A percentile compares a stretch with the other conserved stretches of the same genome.
Conservation (phyloP, 352 stramenopile species). For the Hyaloperonospora brassicae region DNA sequence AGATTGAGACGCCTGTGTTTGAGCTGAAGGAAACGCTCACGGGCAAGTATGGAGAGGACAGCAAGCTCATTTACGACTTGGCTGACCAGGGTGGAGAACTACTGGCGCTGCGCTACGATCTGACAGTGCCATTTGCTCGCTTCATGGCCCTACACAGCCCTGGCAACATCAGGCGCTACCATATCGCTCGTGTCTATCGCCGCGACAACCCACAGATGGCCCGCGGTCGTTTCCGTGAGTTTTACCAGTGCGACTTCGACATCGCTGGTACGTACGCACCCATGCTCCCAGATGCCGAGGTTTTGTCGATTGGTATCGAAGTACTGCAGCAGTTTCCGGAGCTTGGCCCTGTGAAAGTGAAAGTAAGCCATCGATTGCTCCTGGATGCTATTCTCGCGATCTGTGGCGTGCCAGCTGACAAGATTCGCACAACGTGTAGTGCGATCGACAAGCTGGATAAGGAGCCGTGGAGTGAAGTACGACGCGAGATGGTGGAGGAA, state of each 20-base stretch:
- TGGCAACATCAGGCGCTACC: constrained; percentile 98
- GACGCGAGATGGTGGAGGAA: constrained; percentile 94
- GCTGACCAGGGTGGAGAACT: constrained; percentile 96
- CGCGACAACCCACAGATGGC: constrained; percentile 93
- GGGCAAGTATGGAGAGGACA: constrained; percentile 98
- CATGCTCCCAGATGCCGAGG: constrained; percentile 97
- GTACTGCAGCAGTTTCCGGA: constrained; percentile 81
- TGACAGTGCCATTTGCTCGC: constrained; percentile 97
- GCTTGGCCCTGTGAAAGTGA: constrained; percentile 91
- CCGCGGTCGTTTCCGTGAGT: constrained; percentile 95
- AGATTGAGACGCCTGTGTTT: constrained; percentile 98
- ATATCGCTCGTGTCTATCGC: constrained; percentile 96
- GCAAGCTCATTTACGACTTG: constrained; percentile 99
- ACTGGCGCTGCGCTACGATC: constrained; percentile 92
- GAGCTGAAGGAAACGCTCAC: constrained; percentile 98
- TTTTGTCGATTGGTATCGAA: constrained; percentile 92
- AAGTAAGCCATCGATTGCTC: constrained; percentile 95
- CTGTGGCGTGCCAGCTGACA: constrained; percentile 93
- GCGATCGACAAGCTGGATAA: constrained; percentile 99
- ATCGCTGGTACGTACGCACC: constrained; percentile 91
- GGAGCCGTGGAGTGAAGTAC: constrained; percentile 88
- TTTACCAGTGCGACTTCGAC: constrained; percentile 99
- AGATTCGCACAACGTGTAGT: constrained; percentile 96
- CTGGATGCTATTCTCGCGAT: constrained; percentile 97
- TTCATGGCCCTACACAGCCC: constrained; percentile 96